Percentiles rank a stretch among this genome's conserved stretches.
Evolutionary conservation across 2,329 filamentous ascomycete genomes (phyloP).

Genomic region (Pseudogymnoascus sp.): DNA sequence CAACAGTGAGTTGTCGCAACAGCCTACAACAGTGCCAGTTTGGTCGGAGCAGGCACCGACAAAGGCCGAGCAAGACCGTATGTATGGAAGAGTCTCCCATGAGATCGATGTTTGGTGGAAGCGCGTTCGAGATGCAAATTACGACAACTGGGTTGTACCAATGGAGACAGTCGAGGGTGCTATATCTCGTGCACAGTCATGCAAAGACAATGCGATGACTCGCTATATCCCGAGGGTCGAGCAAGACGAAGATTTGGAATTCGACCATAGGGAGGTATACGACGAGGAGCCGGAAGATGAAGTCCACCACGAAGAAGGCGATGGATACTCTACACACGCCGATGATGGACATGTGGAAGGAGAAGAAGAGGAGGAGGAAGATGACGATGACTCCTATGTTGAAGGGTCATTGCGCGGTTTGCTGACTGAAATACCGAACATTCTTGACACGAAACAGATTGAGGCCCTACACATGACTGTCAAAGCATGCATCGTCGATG

Average conservation of each 20-base stretch:
- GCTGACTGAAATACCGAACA: constrained; percentile 88
- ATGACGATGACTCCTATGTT: constrained; percentile 72
- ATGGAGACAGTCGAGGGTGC: constrained; percentile 58
- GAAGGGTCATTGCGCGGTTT: constrained; percentile 76
- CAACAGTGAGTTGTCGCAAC: constrained; percentile 3
- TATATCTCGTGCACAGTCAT: constrained; percentile 49
- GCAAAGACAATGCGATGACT: constrained; percentile 53
- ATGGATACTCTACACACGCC: constrained; percentile 34
- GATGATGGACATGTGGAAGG: constrained; percentile 43
- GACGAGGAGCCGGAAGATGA: constrained; percentile 42
- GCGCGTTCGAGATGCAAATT: constrained; percentile 53
- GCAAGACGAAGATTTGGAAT: constrained; percentile 13
- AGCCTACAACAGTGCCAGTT: constrained; percentile 18
- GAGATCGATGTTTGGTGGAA: constrained; percentile 63
- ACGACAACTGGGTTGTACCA: constrained; percentile 49
- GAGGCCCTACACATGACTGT: constrained; percentile 96
- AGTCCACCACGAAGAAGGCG: constrained; percentile 41
- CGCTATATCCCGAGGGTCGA: constrained; percentile 32
- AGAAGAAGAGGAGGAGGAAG: constrained; percentile 60
- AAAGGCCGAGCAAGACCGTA: constrained; percentile 51
- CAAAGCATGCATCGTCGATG: constrained; percentile 87
- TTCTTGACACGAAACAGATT: constrained; percentile 89
- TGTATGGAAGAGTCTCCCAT: constrained; percentile 55
- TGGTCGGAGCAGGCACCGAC: constrained; percentile 31
- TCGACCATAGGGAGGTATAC: constrained; percentile 34